Evolutionary conservation across 352 stramenopile species (phyloP).

Genomic region (Phytophthora sansomeana): DNA sequence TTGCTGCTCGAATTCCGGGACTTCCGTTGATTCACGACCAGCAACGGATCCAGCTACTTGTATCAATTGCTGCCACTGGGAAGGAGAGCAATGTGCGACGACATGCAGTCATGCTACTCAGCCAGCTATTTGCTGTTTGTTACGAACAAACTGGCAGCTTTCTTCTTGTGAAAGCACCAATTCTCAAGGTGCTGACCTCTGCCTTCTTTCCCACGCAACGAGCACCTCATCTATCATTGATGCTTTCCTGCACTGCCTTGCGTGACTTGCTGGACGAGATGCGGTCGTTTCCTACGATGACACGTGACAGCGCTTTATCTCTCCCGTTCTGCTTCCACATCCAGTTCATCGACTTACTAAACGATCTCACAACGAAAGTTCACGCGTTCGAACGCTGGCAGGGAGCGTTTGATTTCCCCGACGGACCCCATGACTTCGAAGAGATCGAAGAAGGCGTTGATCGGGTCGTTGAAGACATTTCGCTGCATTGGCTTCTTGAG

Average conservation of each 20-base stretch:
- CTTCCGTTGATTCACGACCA: conserved; percentile 66
- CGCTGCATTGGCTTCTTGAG: conserved; percentile 56
- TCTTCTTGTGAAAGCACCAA: conserved; percentile 51
- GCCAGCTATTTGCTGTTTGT: conserved; percentile 51
- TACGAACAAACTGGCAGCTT: conserved; percentile 78
- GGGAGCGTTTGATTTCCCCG: conserved; percentile 34
- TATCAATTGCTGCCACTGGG: conserved; percentile 55
- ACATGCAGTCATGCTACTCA: conserved; percentile 55
- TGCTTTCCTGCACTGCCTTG: conserved; percentile 37
- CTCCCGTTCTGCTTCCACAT: conserved; percentile 48
- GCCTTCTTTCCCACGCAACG: conserved; percentile 48
- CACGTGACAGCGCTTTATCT: conserved; percentile 10
- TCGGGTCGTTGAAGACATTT: conserved; percentile 59
- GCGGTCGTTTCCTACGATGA: conserved; percentile 41
- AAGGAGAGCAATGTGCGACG: conserved; percentile 39
- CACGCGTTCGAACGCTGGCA: conserved; percentile 69
- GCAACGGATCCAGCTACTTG: conserved; percentile 50
- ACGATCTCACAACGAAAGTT: conserved; percentile 60
- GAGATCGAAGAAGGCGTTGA: conserved; percentile 74
- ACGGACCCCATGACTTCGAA: conserved; percentile 51
- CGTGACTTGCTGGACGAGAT: conserved; percentile 66
- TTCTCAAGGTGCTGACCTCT: conserved; percentile 55
- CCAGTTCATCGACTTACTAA: conserved; percentile 58
- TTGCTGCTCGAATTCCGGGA: conserved; percentile 54
- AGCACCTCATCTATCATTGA: neutral